These are phyloP conservation scores for Colletotrichum cuscutae DNA, from an alignment of 2,329 filamentous ascomycete genomes.

Conservation along the genomic window DNA sequence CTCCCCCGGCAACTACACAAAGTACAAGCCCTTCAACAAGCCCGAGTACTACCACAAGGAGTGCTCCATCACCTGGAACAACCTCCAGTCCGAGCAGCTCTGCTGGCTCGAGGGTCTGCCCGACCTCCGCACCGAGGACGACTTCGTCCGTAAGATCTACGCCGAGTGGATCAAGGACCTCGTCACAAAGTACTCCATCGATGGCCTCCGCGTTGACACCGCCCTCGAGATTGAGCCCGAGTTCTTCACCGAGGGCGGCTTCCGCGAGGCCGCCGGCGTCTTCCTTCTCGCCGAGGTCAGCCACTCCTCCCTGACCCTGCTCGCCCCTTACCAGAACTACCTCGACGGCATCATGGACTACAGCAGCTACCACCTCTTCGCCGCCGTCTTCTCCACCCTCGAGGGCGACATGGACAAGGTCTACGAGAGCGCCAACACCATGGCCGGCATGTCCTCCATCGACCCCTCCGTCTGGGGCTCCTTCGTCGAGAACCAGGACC, in stretches of 20 bases:
- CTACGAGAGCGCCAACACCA: constrained; percentile 36
- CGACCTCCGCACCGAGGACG: constrained; percentile 67
- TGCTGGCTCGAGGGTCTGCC: constrained; percentile 70
- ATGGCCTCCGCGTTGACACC: constrained; percentile 70
- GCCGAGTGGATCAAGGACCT: constrained; percentile 69
- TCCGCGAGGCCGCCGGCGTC: constrained; percentile 64
- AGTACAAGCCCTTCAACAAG: constrained; percentile 54
- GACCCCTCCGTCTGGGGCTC: constrained; percentile 40
- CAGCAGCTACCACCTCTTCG: constrained; percentile 53
- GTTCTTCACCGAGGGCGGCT: constrained; percentile 62
- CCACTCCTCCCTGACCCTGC: constrained; percentile 60
- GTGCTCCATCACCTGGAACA: constrained; percentile 66
- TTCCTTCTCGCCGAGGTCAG: constrained; percentile 71
- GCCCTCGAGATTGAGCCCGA: constrained; percentile 69
- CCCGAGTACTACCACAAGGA: constrained; percentile 69
- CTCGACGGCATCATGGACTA: constrained; percentile 72
- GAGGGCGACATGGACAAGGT: constrained; percentile 42
- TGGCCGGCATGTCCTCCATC: constrained; percentile 39
- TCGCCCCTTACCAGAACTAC: constrained; percentile 61
- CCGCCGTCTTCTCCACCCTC: background rate
- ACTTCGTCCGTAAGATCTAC: constrained; percentile 59
- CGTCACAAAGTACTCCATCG: constrained; percentile 71
- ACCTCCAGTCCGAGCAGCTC: constrained; percentile 57
- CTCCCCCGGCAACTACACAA: constrained; percentile 35
- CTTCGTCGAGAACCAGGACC: constrained; percentile 71